Percentiles rank a stretch among this genome's conserved stretches.
Evolutionary conservation across 2,329 filamentous ascomycete species (phyloP).

Genomic region (Neofusicoccum kwambonambiense): DNA sequence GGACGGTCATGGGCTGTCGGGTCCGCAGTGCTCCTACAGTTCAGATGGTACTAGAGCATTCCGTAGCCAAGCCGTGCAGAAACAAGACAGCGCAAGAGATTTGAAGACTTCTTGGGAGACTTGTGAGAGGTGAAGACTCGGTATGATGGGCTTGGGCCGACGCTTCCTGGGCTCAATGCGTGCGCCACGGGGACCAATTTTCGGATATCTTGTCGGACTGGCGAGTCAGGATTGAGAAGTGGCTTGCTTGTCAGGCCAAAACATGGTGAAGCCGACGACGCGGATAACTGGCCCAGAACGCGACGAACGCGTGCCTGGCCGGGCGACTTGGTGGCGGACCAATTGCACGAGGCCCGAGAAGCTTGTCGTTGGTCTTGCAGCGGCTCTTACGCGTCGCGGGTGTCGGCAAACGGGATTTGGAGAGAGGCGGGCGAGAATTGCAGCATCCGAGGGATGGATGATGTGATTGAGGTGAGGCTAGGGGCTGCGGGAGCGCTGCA

Average conservation of each 20-base stretch:
- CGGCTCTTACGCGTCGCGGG: not conserved
- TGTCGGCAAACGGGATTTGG: not conserved
- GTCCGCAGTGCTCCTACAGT: too few species aligned
- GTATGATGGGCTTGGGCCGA: not conserved
- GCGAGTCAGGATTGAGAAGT: not conserved
- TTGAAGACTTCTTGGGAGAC: not conserved
- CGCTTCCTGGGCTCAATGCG: not conserved
- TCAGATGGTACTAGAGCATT: too few species aligned
- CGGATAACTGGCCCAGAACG: not conserved
- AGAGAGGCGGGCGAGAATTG: not conserved
- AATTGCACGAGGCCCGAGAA: not conserved
- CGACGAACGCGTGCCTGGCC: not conserved
- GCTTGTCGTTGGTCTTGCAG: not conserved
- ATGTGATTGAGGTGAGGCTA: constrained; percentile 4
- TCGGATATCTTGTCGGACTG: not conserved
- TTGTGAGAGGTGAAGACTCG: not conserved
- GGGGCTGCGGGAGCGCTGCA: not conserved
- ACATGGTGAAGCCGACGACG: too few species aligned
- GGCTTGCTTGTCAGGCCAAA: not conserved
- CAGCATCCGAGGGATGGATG: constrained; percentile 8
- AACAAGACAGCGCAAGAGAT: not conserved
- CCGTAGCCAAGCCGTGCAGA: not conserved
- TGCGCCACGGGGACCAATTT: not conserved
- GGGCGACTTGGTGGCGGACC: not conserved
- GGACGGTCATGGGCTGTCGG: not conserved